phyloP scores from a whole-genome alignment of 306 rosid genomes.

The Trifolium pratense region DNA sequence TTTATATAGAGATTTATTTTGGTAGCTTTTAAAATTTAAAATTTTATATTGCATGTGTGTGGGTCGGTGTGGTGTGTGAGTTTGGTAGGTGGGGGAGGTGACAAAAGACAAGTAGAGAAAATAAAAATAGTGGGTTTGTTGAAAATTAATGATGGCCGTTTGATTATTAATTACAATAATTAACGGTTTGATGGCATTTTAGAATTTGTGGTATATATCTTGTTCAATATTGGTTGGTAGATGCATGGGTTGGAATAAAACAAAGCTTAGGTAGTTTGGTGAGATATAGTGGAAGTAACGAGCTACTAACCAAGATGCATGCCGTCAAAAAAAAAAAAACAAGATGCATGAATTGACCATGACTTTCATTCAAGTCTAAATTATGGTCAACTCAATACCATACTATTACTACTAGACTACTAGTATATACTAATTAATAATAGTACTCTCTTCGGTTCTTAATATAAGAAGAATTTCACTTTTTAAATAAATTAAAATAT shows the following conservation, averaged over 20 bases:
- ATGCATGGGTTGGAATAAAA: not conserved
- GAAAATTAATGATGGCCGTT: slow-evolving; percentile 36
- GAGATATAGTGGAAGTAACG: slow-evolving; percentile 2
- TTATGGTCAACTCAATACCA: no score
- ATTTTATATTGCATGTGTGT: not conserved
- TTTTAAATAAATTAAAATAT: no score
- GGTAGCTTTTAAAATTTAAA: not conserved
- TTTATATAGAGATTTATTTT: slow-evolving; percentile 45
- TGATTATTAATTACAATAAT: not conserved
- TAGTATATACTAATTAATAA: no score
- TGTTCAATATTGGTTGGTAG: not conserved
- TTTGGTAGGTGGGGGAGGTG: slow-evolving; percentile 59
- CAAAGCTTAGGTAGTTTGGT: slow-evolving; percentile 12
- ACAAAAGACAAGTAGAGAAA: slow-evolving; percentile 33
- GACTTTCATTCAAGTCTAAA: not conserved
- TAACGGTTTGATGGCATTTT: not conserved
- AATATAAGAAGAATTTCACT: no score
- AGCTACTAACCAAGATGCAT: not conserved
- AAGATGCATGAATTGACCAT: not conserved
- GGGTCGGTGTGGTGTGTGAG: not conserved
- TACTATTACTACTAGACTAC: no score
- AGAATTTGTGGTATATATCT: not conserved
- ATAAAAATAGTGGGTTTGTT: not conserved
- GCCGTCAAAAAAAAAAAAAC: no score
- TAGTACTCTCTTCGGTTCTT: no score